Percentiles rank a stretch among this genome's conserved stretches.
phyloP scores from a whole-genome alignment of 352 stramenopile genomes.

The Globisporangium middletonii region DNA sequence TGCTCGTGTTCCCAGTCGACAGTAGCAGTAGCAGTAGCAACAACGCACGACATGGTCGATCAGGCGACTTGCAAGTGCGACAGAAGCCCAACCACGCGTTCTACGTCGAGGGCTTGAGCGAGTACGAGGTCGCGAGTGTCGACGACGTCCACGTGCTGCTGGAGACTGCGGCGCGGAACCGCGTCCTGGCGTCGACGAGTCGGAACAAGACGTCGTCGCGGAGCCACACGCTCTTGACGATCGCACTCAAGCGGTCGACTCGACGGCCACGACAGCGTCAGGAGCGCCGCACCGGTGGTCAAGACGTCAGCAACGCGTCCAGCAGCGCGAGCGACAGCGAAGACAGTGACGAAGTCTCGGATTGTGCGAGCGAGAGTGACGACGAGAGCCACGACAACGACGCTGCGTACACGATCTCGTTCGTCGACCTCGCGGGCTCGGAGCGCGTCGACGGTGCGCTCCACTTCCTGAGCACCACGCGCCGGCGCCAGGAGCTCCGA shows the following conservation, averaged over 20 bases:
- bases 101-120: conserved; percentile 50
- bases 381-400: conserved; percentile 6
- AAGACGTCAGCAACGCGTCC: not conserved
- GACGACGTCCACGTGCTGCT: conserved; percentile 43
- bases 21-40: not conserved
- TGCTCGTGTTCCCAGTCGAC: conserved; percentile 26
- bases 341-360: conserved; percentile 8
- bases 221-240: conserved; percentile 63
- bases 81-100: conserved; percentile 39
- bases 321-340: not conserved
- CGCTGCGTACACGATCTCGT: conserved; percentile 39
- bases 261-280: not conserved
- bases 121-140: conserved; percentile 41
- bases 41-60: not conserved
- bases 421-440: conserved; percentile 68
- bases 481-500: conserved; percentile 45
- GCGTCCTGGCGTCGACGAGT: conserved; percentile 43
- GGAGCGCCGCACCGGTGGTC: not conserved
- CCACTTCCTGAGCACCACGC: conserved; percentile 45
- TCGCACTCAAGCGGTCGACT: conserved; percentile 26
- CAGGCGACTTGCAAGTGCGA: conserved; percentile 38
- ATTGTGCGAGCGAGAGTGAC: not conserved
- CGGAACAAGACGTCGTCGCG: conserved; percentile 68
- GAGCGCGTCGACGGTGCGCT: conserved; percentile 50
- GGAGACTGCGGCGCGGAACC: conserved; percentile 39